Conservation (phyloP, 148 eudicot species). For the Vaccinium macrocarpon region DNA sequence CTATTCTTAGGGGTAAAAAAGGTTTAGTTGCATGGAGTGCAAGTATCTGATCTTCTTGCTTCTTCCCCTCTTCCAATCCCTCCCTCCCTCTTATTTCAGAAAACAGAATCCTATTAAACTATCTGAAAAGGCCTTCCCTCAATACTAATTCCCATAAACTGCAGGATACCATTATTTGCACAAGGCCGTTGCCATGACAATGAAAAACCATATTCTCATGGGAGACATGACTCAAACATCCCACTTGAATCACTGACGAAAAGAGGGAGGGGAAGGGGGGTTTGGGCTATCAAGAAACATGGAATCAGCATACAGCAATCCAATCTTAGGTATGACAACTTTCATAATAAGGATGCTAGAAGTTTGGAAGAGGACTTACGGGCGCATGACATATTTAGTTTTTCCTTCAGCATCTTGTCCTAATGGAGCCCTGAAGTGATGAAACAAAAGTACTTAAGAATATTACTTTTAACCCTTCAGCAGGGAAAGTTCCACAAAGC, state of each 20-base stretch:
- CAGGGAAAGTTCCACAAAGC: not conserved
- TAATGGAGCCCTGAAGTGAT: constrained; percentile 62
- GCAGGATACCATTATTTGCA: not conserved
- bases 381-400: constrained; percentile 83
- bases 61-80: too few species aligned
- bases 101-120: not conserved
- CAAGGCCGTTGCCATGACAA: not conserved
- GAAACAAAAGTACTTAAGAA: not conserved
- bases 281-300: not conserved
- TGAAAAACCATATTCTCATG: not conserved
- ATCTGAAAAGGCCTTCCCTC: not conserved
- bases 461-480: not conserved
- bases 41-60: too few species aligned
- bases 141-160: not conserved
- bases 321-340: constrained; percentile 1
- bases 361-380: constrained; percentile 53
- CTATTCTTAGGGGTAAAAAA: not conserved
- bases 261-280: not conserved
- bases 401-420: constrained; percentile 87
- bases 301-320: not conserved
- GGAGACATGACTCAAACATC: not conserved
- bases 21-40: not conserved
- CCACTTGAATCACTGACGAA: too few species aligned
- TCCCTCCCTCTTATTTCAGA: too few species aligned
- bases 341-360: not conserved